Conservation (phyloP, 768 basidiomycete species). For the Mycena filopes region DNA sequence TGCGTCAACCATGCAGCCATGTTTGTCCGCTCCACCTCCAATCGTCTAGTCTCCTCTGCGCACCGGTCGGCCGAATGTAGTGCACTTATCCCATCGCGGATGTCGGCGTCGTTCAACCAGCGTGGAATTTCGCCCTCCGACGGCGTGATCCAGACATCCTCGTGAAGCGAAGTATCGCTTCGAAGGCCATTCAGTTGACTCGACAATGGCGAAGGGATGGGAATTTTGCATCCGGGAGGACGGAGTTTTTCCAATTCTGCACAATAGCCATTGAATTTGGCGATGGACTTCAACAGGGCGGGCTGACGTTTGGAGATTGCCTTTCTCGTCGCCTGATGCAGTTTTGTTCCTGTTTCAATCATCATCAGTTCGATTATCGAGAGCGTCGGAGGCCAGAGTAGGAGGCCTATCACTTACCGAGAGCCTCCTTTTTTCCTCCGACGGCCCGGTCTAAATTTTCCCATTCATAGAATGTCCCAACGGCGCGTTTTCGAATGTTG, state of each 20-base stretch:
- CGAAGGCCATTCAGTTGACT: conserved; percentile 42
- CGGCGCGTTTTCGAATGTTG: conserved; percentile 46
- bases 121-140: conserved; percentile 25
- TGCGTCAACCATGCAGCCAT: conserved; percentile 12
- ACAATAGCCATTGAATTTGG: too few species aligned
- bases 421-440: not conserved
- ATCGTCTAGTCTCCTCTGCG: conserved; percentile 32
- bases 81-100: conserved; percentile 42
- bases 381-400: too few species aligned
- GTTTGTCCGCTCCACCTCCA: conserved; percentile 35
- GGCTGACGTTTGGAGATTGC: too few species aligned
- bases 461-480: conserved; percentile 50
- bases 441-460: conserved; percentile 47
- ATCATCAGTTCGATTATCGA: too few species aligned
- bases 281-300: too few species aligned
- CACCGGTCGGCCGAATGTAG: conserved; percentile 33
- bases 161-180: conserved; percentile 41
- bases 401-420: too few species aligned
- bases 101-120: conserved; percentile 47
- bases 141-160: conserved; percentile 49
- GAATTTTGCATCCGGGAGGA: conserved; percentile 39
- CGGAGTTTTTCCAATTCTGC: too few species aligned
- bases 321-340: too few species aligned
- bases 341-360: too few species aligned
- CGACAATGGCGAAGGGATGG: conserved; percentile 45